Evolutionary conservation across 176 grass and related monocot genomes (phyloP).

Genomic region (Puccinellia tenuiflora): DNA sequence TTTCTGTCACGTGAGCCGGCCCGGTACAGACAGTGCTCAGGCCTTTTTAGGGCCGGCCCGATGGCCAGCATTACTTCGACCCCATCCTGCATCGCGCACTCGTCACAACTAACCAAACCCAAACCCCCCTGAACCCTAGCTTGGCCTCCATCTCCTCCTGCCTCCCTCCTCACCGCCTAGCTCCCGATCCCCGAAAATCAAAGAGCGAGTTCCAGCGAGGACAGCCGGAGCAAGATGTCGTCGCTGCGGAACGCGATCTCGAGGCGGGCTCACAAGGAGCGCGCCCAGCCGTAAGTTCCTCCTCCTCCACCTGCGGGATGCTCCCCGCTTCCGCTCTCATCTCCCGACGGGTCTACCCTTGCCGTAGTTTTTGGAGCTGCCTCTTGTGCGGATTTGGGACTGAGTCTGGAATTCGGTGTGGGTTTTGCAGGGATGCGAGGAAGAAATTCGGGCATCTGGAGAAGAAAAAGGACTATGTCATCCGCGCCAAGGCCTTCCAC

Average conservation of each 20-base stretch:
- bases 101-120: neutral
- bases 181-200: neutral
- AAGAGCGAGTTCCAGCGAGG: neutral
- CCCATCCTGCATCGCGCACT: too few species aligned
- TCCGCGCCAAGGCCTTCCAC: slow-evolving; percentile 57
- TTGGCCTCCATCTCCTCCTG: neutral
- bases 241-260: slow-evolving; percentile 86
- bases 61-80: too few species aligned
- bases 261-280: slow-evolving; percentile 85
- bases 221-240: slow-evolving; percentile 42
- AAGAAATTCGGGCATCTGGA: slow-evolving; percentile 82
- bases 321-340: neutral
- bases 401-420: neutral
- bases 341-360: neutral
- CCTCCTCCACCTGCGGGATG: neutral
- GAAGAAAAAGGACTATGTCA: slow-evolving; percentile 87
- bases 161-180: neutral
- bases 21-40: too few species aligned
- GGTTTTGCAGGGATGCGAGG: slow-evolving; percentile 53
- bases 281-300: slow-evolving; percentile 73
- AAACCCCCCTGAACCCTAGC: slow-evolving; percentile 39
- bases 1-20: too few species aligned
- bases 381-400: neutral
- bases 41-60: too few species aligned
- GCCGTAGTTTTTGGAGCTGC: neutral